Evolutionary conservation across 495 filamentous ascomycete species (phyloP).

Genomic region (Wilcoxina mikolae): DNA sequence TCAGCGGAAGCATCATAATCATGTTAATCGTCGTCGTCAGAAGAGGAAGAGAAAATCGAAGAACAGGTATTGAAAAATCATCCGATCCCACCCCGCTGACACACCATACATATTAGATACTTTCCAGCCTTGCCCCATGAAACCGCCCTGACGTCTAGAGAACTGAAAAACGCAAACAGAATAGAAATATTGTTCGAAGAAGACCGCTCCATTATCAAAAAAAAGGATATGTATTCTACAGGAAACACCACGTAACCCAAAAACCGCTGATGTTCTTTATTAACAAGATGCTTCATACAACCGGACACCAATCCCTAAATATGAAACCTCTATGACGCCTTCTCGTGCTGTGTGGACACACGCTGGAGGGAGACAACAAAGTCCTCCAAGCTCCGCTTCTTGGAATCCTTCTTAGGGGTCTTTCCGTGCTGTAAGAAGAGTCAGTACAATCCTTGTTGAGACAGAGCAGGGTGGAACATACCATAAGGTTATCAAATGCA

Average conservation of each 20-base stretch:
- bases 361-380: conserved; percentile 77
- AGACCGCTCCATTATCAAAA: conserved; percentile 8
- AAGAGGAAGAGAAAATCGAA: too few relatives aligned
- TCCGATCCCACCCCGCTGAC: too few relatives aligned
- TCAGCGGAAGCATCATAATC: too few relatives aligned
- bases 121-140: too few relatives aligned
- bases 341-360: conserved; percentile 71
- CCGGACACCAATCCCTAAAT: neutral
- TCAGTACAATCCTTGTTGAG: neutral
- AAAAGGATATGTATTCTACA: conserved; percentile 7
- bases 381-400: conserved; percentile 67
- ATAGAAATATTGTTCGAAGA: conserved; percentile 5
- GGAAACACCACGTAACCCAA: conserved; percentile 2
- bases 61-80: too few relatives aligned
- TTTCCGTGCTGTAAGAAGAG: conserved; percentile 46
- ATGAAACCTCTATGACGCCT: conserved; percentile 41
- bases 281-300: conserved; percentile 5
- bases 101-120: too few relatives aligned
- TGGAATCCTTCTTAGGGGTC: conserved; percentile 55
- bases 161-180: neutral
- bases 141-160: neutral
- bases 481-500: conserved; percentile 77
- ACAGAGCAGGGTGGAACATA: conserved; percentile 1
- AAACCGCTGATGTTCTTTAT: conserved; percentile 5
- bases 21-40: too few relatives aligned